Conservation (phyloP, 1,139 yeast species). For the Pichia sp. region DNA sequence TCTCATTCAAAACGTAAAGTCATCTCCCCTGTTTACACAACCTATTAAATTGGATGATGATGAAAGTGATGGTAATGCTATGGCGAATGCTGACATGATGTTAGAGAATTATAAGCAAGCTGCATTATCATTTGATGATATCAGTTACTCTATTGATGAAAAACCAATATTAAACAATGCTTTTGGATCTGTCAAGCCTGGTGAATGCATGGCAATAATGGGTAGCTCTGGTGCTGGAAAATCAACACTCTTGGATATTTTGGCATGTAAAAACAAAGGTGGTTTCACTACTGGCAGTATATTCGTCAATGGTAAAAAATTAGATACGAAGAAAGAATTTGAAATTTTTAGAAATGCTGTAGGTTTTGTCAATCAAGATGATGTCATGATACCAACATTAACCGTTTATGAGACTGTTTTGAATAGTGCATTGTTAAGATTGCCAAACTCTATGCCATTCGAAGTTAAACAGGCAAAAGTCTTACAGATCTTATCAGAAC, state of each 20-base stretch:
- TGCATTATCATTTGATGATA: conserved; percentile 64
- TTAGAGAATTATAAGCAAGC: conserved; percentile 66
- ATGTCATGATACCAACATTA: conserved; percentile 79
- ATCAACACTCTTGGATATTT: conserved; percentile 81
- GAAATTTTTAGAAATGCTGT: conserved; percentile 53
- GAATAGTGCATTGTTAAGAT: conserved; percentile 79
- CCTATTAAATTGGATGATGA: conserved; percentile 23
- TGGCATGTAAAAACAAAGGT: conserved; percentile 79
- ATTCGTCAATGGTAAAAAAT: conserved; percentile 61
- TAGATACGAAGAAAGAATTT: conserved; percentile 30
- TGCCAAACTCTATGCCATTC: conserved; percentile 72
- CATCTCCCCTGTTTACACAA: conserved; percentile 52
- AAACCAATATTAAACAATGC: conserved; percentile 51
- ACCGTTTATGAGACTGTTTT: conserved; percentile 94
- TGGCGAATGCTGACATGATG: conserved; percentile 19
- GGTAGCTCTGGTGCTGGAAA: conserved; percentile 99
- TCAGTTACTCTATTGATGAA: conserved; percentile 56
- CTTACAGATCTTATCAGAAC: conserved; percentile 73
- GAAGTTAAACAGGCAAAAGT: conserved; percentile 73
- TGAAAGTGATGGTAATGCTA: conserved; percentile 31
- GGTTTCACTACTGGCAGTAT: conserved; percentile 63
- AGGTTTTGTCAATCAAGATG: conserved; percentile 98
- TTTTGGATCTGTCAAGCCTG: conserved; percentile 74
- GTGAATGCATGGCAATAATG: conserved; percentile 91
- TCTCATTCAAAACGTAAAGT: conserved; percentile 46